Percentiles rank a stretch among this genome's conserved stretches.
Evolutionary conservation across 208 protist genomes (phyloP).

Genomic region (Trypanosoma scelopori): DNA sequence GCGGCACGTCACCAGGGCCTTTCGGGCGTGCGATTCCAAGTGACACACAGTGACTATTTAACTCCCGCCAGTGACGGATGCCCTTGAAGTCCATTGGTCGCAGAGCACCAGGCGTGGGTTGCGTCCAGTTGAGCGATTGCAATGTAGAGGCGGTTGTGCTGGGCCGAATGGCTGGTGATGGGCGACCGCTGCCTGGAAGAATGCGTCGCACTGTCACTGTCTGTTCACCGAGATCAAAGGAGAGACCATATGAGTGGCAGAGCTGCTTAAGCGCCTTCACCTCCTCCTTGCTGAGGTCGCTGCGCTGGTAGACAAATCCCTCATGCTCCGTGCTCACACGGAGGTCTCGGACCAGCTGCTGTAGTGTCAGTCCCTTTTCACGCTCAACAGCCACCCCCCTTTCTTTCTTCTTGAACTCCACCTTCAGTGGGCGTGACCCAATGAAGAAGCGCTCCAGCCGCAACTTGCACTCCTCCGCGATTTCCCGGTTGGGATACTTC

Average conservation of each 20-base stretch:
- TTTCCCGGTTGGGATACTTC: slow-evolving; percentile 91
- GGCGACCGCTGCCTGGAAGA: slow-evolving; percentile 50
- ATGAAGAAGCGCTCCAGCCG: slow-evolving; percentile 67
- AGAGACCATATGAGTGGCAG: slow-evolving; percentile 68
- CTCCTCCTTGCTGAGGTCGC: slow-evolving; percentile 65
- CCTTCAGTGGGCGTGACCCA: slow-evolving; percentile 56
- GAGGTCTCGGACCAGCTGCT: slow-evolving; percentile 75
- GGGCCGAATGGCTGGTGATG: slow-evolving; percentile 62
- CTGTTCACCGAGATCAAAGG: slow-evolving; percentile 56
- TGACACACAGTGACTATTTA: slow-evolving; percentile 34
- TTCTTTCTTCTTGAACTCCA: slow-evolving; percentile 87
- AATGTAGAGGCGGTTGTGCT: background rate
- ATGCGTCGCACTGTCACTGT: slow-evolving; percentile 68
- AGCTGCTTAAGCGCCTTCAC: slow-evolving; percentile 78
- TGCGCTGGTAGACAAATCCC: slow-evolving; percentile 59
- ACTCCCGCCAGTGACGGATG: slow-evolving; percentile 73
- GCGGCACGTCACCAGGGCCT: slow-evolving; percentile 47
- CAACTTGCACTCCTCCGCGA: slow-evolving; percentile 90
- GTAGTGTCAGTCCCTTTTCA: slow-evolving; percentile 31
- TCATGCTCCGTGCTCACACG: slow-evolving; percentile 78
- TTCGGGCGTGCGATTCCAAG: slow-evolving; percentile 56
- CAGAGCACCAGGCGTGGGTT: slow-evolving; percentile 52
- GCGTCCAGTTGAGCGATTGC: slow-evolving; percentile 38
- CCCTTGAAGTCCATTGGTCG: slow-evolving; percentile 76
- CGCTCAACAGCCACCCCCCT: slow-evolving; percentile 25